Percentiles rank a stretch among this genome's conserved stretches.
These are phyloP conservation scores for Bidens hawaiensis DNA, from an alignment of 140 eudicot species.

Conservation along the genomic window DNA sequence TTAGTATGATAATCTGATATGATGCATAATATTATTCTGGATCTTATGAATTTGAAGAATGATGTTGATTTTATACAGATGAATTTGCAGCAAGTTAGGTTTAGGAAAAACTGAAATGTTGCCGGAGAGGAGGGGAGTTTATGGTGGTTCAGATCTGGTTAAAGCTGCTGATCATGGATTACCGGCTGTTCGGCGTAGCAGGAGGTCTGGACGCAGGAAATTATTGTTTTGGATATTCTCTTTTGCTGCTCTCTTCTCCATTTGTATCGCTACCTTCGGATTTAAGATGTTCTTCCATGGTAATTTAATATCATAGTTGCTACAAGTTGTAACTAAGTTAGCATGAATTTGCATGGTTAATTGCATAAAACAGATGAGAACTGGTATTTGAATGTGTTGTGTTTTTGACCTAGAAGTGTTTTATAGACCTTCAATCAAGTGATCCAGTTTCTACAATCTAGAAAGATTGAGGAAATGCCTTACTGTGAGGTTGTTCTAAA, in stretches of 20 bases:
- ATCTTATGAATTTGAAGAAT: constrained; percentile 17
- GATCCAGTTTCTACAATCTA: neutral
- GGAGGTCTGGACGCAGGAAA: constrained; percentile 58
- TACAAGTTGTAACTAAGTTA: neutral
- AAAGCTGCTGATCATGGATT: constrained; percentile 2
- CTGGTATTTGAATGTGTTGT: constrained; percentile 2
- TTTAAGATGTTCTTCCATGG: constrained; percentile 62
- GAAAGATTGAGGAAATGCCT: neutral
- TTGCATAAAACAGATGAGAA: constrained; percentile 9
- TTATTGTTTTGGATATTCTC: constrained; percentile 59
- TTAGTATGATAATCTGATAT: too few species aligned
- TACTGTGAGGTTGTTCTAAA: neutral
- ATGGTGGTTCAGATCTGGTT: too few species aligned
- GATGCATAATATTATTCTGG: too few species aligned
- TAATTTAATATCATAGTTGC: constrained; percentile 19
- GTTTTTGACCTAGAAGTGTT: constrained; percentile 2
- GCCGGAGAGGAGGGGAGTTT: too few species aligned
- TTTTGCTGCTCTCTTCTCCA: constrained; percentile 47
- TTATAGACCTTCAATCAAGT: neutral
- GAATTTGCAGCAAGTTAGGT: constrained; percentile 8
- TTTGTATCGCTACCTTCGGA: constrained; percentile 60
- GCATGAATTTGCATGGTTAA: neutral
- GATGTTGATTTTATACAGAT: neutral
- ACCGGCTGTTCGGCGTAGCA: constrained; percentile 51
- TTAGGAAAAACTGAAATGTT: too few species aligned